Conservation (phyloP, 176 grass and related monocot genomes). For the Lolium rigidum region DNA sequence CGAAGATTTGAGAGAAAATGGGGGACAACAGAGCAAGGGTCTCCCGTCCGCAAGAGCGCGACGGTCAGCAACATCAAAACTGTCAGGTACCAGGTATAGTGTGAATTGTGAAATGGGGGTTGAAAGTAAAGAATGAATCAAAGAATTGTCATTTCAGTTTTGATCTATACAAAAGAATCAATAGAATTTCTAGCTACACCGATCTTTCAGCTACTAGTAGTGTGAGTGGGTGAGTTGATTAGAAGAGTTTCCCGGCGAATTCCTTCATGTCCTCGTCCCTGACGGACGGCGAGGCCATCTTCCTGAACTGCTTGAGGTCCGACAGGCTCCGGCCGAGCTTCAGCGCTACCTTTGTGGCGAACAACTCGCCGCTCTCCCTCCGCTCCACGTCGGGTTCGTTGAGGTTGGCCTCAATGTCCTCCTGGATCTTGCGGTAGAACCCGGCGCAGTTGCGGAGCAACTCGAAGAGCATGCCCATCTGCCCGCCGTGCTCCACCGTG, state of each 20-base stretch:
- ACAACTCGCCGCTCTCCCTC: slow-evolving; percentile 67
- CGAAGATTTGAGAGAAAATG: no score
- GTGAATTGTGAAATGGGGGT: background rate
- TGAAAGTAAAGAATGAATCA: background rate
- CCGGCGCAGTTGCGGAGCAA: slow-evolving; percentile 46
- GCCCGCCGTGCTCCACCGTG: slow-evolving; percentile 61
- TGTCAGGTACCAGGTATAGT: no score
- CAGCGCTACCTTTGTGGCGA: slow-evolving; percentile 50
- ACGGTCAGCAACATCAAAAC: no score
- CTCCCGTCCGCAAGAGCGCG: no score
- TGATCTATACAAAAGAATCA: background rate
- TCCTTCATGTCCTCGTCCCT: slow-evolving; percentile 48
- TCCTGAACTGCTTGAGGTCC: slow-evolving; percentile 42
- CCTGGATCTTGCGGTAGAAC: slow-evolving; percentile 55
- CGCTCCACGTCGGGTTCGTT: slow-evolving; percentile 41
- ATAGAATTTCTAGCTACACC: background rate
- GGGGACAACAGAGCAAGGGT: no score
- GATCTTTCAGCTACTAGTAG: background rate
- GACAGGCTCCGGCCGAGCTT: slow-evolving; percentile 35
- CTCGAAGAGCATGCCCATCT: slow-evolving; percentile 80
- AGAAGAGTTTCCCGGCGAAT: slow-evolving; percentile 13
- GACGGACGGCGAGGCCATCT: slow-evolving; percentile 41
- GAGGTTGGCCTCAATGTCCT: slow-evolving; percentile 57
- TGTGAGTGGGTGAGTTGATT: background rate
- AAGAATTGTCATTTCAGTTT: background rate